Evolutionary conservation across 306 rosid genomes (phyloP).

Genomic region (Lagenaria siceraria): DNA sequence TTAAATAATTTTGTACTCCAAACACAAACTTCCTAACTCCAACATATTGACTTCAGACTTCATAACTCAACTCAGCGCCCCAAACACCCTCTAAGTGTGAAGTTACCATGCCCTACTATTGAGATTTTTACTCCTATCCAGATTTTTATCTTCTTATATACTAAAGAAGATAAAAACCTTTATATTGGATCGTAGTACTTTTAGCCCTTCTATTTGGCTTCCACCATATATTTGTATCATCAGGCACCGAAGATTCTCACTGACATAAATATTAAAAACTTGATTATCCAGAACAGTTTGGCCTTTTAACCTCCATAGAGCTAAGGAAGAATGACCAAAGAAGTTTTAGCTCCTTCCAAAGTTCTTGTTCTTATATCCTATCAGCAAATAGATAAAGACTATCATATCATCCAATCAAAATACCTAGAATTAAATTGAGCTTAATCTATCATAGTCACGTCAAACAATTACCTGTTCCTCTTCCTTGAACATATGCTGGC

Average conservation of each 20-base stretch:
- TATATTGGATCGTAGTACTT: background rate
- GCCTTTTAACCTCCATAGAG: background rate
- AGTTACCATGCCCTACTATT: background rate
- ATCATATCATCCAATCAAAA: background rate
- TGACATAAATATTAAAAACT: background rate
- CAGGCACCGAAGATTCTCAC: background rate
- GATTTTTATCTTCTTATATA: background rate
- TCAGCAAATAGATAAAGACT: background rate
- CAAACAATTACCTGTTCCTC: slow-evolving; percentile 71
- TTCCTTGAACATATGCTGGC: slow-evolving; percentile 99
- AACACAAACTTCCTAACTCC: no score
- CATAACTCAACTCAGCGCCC: no score
- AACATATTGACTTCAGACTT: no score
- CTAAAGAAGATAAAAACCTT: background rate
- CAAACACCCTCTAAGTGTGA: no score
- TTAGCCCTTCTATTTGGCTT: background rate
- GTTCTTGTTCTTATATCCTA: background rate
- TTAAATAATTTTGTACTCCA: no score
- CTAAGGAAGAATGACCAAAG: background rate
- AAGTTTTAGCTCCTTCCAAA: background rate
- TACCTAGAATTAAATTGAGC: background rate
- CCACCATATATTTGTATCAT: background rate
- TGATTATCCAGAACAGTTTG: background rate
- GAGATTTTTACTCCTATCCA: background rate
- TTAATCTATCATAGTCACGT: background rate